These are phyloP conservation scores for Hypoxylon sp. DNA, from an alignment of 2,329 filamentous ascomycete species.

Conservation along the genomic window DNA sequence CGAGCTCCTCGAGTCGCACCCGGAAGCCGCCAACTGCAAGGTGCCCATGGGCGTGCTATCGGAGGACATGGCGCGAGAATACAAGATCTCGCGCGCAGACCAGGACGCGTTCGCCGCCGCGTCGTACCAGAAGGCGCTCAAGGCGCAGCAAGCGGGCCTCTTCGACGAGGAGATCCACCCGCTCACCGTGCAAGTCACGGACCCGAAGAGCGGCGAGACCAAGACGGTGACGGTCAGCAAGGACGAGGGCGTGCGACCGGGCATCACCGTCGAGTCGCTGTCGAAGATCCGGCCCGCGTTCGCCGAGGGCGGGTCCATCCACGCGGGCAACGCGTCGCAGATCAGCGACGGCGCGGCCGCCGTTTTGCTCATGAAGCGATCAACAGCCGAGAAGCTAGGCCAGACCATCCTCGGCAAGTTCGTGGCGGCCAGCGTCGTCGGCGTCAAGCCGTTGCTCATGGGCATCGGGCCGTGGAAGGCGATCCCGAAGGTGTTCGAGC, in stretches of 20 bases:
- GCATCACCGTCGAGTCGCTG: constrained; percentile 90
- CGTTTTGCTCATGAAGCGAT: constrained; percentile 95
- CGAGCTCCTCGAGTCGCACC: constrained; percentile 84
- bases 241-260: constrained; percentile 89
- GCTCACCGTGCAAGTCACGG: constrained; percentile 86
- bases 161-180: constrained; percentile 94
- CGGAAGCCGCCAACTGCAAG: constrained; percentile 93
- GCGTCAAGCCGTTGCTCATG: constrained; percentile 95
- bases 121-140: constrained; percentile 90
- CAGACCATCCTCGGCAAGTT: constrained; percentile 95
- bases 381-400: constrained; percentile 87
- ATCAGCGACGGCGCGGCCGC: constrained; percentile 96
- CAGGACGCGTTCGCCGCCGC: constrained; percentile 96
- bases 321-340: constrained; percentile 96
- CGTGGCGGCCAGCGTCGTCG: constrained; percentile 86
- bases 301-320: constrained; percentile 91
- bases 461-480: constrained; percentile 95
- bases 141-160: constrained; percentile 88
- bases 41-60: constrained; percentile 96
- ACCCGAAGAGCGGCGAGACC: constrained; percentile 90
- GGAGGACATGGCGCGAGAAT: constrained; percentile 94
- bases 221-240: constrained; percentile 85
- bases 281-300: constrained; percentile 92
- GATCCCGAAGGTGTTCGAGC: constrained; percentile 91
- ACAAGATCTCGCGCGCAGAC: constrained; percentile 75